phyloP scores from a whole-genome alignment of 2,329 filamentous ascomycete genomes.

The Exophiala xenobiotica region DNA sequence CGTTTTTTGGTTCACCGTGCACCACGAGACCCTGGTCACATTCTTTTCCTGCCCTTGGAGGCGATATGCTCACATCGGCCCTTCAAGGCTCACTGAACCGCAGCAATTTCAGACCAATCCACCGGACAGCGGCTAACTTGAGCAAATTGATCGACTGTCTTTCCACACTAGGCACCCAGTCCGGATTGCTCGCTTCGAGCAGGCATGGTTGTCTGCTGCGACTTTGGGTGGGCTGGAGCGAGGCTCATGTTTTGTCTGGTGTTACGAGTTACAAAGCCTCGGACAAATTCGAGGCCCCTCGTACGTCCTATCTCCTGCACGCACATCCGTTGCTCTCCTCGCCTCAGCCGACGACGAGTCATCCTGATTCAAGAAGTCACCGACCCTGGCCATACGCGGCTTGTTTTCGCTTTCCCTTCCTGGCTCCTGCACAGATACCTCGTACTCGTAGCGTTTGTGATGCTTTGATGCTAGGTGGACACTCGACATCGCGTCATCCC shows the following conservation, averaged over 20 bases:
- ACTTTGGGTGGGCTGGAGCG: not conserved
- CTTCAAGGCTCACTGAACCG: not conserved
- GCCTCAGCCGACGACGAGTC: not conserved
- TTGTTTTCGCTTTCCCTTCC: not conserved
- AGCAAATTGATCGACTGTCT: not conserved
- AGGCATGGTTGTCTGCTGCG: too few relatives aligned
- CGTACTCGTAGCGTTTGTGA: not conserved
- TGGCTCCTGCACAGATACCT: not conserved
- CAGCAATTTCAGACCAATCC: not conserved
- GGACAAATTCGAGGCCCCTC: not conserved
- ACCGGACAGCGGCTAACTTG: not conserved
- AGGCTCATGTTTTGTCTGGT: not conserved
- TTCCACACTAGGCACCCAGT: not conserved
- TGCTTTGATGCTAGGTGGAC: not conserved
- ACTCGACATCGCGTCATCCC: constrained; percentile 1
- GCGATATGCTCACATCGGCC: not conserved
- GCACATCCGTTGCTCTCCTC: too few relatives aligned
- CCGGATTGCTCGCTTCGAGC: not conserved
- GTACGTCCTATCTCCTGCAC: too few relatives aligned
- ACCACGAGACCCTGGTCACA: not conserved
- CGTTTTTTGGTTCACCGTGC: not conserved
- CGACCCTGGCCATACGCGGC: not conserved
- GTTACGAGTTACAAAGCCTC: not conserved
- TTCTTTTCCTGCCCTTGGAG: not conserved
- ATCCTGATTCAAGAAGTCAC: not conserved